Evolutionary conservation across 345 rosid species (phyloP).

Genomic region (Bruguiera gymnorhiza): DNA sequence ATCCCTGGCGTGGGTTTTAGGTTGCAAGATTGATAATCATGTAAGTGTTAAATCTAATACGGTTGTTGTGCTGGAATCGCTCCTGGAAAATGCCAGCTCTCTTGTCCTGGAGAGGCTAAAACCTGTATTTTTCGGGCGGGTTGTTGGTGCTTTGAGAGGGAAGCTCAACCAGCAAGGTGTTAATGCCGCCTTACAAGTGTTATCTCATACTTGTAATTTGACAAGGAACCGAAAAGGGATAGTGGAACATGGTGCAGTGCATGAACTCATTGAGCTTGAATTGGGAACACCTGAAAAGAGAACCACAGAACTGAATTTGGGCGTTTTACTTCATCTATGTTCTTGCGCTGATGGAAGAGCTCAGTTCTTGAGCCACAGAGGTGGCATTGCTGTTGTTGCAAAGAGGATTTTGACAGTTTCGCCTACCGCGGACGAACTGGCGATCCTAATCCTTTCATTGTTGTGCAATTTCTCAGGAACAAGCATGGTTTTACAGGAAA

Average conservation of each 20-base stretch:
- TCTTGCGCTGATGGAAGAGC: constrained; percentile 71
- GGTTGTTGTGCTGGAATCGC: constrained; percentile 31
- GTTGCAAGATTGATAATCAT: constrained; percentile 21
- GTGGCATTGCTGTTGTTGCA: constrained; percentile 54
- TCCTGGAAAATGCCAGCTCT: constrained; percentile 38
- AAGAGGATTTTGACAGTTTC: constrained; percentile 55
- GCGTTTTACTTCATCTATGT: constrained; percentile 56
- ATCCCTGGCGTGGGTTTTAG: constrained; percentile 52
- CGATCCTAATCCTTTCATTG: constrained; percentile 44
- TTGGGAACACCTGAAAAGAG: constrained; percentile 30
- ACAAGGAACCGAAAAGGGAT: constrained; percentile 53
- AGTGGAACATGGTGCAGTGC: constrained; percentile 52
- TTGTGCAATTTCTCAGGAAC: constrained; percentile 48
- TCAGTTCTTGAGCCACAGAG: constrained; percentile 47
- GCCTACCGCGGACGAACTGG: constrained; percentile 46
- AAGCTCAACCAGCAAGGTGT: constrained; percentile 39
- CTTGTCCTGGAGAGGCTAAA: constrained; percentile 43
- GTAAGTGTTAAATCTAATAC: constrained; percentile 38
- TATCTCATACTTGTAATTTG: constrained; percentile 46
- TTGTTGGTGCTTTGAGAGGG: constrained; percentile 41
- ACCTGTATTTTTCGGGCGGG: constrained; percentile 37
- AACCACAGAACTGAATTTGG: constrained; percentile 56
- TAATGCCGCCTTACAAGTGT: constrained; percentile 45
- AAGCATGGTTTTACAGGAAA: constrained; percentile 46
- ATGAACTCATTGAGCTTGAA: constrained; percentile 68